Evolutionary conservation across 192 early-diverging fungal genomes (phyloP), one percentile per base, ranked within the genome.

Genomic region (Backusella sp.): DNA sequence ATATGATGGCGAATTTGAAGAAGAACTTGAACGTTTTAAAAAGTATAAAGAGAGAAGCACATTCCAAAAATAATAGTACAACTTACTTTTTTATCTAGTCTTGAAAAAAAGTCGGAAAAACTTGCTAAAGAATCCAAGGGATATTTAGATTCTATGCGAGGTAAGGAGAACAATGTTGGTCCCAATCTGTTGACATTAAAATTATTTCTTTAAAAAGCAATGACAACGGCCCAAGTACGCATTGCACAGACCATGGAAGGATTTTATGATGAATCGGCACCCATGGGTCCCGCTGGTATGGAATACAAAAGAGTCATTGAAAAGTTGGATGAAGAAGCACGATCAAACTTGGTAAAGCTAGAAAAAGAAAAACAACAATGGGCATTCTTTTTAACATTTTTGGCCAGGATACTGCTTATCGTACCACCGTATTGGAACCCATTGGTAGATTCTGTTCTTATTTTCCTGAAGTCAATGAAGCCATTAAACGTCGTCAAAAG

Each of bases 391-490:
- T 32, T 39, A 26, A 21, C 34, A 21, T 11, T 32, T 32, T 32
- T 32, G 32, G 49, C 1, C 35, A 89, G 93, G 94, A 98, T 79
- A 88, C 89, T 6, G 92, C 91, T 37, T 99, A 93, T 83, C 87
- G 92, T 46, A 83, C 90, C 4, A 94, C 97, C 15, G 96, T 99
- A 5, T 79, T 97, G 73, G 92, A 99, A 53, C 97, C 98, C 2
- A 83, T 99, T 66, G 93, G 93, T 30, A 90, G 93, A 72, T 92
- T 94, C 79, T 90, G 90, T 72, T 90, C 86, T 68, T 96, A 92
- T 70, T 92, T 99, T 75, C 97, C 98, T 4, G 96, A 97, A 72
- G 90, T 97, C 76, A 96, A 97, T 80, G 94, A 96, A 76, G 92
- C 93, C 19, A 95, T 97, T 32, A 95, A 93, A 81, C 92, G 94